Evolutionary conservation across 2,329 filamentous ascomycete species (phyloP).

Genomic region (Penicillium expansum): DNA sequence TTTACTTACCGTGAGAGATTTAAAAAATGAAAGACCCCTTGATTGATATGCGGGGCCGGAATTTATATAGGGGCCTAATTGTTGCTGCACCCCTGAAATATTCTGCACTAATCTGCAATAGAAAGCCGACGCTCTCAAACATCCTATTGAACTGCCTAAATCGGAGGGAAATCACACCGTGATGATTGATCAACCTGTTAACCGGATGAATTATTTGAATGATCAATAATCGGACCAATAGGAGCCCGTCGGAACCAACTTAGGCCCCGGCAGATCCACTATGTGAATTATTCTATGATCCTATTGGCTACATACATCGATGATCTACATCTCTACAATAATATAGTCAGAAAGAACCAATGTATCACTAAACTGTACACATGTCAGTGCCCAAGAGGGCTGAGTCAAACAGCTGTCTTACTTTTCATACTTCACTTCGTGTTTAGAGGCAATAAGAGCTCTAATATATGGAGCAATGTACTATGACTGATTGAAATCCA

Average conservation of each 20-base stretch:
- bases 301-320: neutral
- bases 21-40: neutral
- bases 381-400: neutral
- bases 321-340: neutral
- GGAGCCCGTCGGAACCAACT: neutral
- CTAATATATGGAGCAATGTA: neutral
- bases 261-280: neutral
- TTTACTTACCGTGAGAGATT: neutral
- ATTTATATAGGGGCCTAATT: neutral
- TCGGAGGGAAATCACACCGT: neutral
- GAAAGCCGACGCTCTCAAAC: neutral
- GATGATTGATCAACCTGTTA: neutral
- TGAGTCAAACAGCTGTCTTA: neutral
- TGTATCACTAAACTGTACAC: neutral
- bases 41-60: too few species aligned
- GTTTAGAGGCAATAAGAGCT: neutral
- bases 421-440: neutral
- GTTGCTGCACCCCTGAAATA: neutral
- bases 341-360: neutral
- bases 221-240: slow-evolving; percentile 7
- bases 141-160: neutral
- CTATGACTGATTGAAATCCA: neutral
- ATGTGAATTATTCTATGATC: neutral
- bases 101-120: neutral
- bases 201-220: neutral